phyloP scores from a whole-genome alignment of 768 basidiomycete species.

The Russula abietina region DNA sequence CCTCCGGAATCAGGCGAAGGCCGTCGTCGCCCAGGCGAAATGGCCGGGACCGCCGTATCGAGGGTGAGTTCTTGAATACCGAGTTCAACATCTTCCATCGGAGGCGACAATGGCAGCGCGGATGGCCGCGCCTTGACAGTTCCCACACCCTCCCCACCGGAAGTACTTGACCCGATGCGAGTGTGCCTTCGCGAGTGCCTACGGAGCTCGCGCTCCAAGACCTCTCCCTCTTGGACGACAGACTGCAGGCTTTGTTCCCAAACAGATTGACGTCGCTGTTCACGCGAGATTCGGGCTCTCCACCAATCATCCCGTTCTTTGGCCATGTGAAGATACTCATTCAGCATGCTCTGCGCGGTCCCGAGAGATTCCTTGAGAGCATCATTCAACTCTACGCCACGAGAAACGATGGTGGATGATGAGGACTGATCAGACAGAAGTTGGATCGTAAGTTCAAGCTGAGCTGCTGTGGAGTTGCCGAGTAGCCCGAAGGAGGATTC shows the following conservation, averaged over 20 bases:
- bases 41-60: slow-evolving; percentile 12
- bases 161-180: slow-evolving; percentile 29
- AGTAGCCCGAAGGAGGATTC: slow-evolving; percentile 55
- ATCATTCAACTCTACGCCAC: slow-evolving; percentile 35
- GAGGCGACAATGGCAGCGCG: slow-evolving; percentile 18
- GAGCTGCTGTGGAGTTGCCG: slow-evolving; percentile 62
- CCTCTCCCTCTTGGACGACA: slow-evolving; percentile 82
- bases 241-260: slow-evolving; percentile 91
- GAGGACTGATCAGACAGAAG: slow-evolving; percentile 48
- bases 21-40: not conserved
- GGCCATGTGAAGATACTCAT: slow-evolving; percentile 63
- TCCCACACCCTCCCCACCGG: slow-evolving; percentile 28
- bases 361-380: slow-evolving; percentile 57
- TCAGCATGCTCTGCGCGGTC: slow-evolving; percentile 52
- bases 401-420: slow-evolving; percentile 30
- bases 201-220: slow-evolving; percentile 73
- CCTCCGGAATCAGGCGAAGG: slow-evolving; percentile 2
- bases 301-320: slow-evolving; percentile 81
- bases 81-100: slow-evolving; percentile 18
- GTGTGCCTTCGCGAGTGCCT: slow-evolving; percentile 56
- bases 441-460: slow-evolving; percentile 70
- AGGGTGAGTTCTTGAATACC: not conserved
- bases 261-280: slow-evolving; percentile 54
- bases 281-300: slow-evolving; percentile 54
- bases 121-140: slow-evolving; percentile 24